phyloP scores from a whole-genome alignment of 2,329 filamentous ascomycete species.

The Zalaria obscura region DNA sequence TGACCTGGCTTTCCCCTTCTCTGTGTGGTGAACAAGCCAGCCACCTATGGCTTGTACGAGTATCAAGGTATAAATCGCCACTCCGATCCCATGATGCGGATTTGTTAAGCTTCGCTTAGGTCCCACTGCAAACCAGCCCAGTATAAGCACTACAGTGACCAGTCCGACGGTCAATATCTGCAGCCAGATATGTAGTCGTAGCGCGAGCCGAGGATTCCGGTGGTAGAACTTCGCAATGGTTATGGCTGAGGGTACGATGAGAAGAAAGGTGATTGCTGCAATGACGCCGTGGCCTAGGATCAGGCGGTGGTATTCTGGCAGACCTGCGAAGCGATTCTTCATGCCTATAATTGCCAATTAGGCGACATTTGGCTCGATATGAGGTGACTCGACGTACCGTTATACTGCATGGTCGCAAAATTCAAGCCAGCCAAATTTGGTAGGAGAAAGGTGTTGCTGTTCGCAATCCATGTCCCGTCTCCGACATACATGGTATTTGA shows the following conservation, averaged over 20 bases:
- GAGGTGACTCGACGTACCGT: constrained; percentile 42
- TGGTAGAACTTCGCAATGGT: constrained; percentile 60
- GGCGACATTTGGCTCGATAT: constrained; percentile 5
- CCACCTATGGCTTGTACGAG: constrained; percentile 50
- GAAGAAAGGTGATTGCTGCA: constrained; percentile 58
- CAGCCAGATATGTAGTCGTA: constrained; percentile 60
- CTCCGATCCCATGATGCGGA: constrained; percentile 71
- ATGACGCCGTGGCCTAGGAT: constrained; percentile 60
- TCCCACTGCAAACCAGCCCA: constrained; percentile 69
- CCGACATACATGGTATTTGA: constrained; percentile 64
- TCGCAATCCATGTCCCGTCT: constrained; percentile 72
- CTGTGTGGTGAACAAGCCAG: constrained; percentile 7
- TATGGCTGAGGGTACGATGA: constrained; percentile 60
- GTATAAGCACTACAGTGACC: constrained; percentile 55
- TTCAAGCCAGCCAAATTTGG: constrained; percentile 65
- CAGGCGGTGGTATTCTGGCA: constrained; percentile 56
- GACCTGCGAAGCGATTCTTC: constrained; percentile 61
- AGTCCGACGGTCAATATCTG: constrained; percentile 56
- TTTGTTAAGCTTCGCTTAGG: constrained; percentile 59
- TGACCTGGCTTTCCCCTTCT: constrained; percentile 30
- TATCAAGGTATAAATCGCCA: constrained; percentile 63
- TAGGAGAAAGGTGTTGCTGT: constrained; percentile 62
- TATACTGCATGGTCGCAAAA: constrained; percentile 72
- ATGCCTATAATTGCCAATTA: constrained; percentile 45
- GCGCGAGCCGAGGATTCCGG: constrained; percentile 43